Base-by-base conservation (phyloP, 106 monocot genomes). In the Alisma plantagoaquatica region DNA sequence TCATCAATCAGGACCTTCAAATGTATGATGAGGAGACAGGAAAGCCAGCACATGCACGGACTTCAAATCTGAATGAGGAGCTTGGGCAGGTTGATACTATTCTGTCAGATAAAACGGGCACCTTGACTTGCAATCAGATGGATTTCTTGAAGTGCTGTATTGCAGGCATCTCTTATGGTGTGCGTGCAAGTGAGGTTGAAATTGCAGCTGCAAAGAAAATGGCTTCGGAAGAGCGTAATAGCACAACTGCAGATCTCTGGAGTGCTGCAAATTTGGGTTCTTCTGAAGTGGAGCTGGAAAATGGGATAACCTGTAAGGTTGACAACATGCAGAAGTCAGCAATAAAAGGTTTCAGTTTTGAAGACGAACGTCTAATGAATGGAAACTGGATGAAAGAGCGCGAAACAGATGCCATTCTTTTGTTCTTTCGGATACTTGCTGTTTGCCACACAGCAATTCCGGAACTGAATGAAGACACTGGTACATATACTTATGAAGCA, bases 121-220 rank as follows among this genome's bases (percentile, higher is more conserved):
- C 94, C 43, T 64, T 96, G 61, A 96, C 94, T 10, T 96, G 94
- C 72, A 96, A 96, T 44, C 94, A 96, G 65, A 96, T 96, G 88
- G 88, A 96, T 53, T 96, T 96, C 56, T 77, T 96, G 51, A 96
- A 96, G 60, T 88, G 88, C 51, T 96, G 88, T 10, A 84, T 96
- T 59, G 88, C 81, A 22, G 94, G 94, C 50, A 60, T 84, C 43
- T 78, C 88, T 10, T 96, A 96, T 71, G 94, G 94, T 26, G 61
- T 73, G 23, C 51, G 75, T 48, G 80, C 88, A 24, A 88, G 80
- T 63, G 94, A 88, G 63, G 94, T 88, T 29, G 94, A 96, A 65
- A 49, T 96, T 45, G 94, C 94, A 51, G 88, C 94, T 10, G 83
- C 72, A 12, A 81, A 81, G 67, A 75, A 84, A 17, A 80, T 88